Evolutionary conservation across 306 rosid genomes (phyloP).

Genomic region (Acacia crassicarpa): DNA sequence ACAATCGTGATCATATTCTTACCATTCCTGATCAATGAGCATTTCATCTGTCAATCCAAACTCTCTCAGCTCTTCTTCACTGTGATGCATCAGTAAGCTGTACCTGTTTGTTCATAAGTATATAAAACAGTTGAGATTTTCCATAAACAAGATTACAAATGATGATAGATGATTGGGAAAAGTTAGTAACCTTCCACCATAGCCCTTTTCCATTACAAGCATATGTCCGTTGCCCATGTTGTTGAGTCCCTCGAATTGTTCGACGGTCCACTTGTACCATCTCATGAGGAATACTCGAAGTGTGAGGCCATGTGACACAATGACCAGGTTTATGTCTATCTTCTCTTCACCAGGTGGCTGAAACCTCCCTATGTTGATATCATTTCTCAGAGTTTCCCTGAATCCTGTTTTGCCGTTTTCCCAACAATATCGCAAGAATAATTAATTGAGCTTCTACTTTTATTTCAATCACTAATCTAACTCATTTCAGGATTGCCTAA

Average conservation of each 20-base stretch:
- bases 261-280: conserved; percentile 92
- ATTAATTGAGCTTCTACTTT: neutral
- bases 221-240: conserved; percentile 66
- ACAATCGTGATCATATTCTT: neutral
- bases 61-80: conserved; percentile 60
- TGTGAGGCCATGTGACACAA: conserved; percentile 86
- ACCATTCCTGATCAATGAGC: conserved; percentile 86
- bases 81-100: conserved; percentile 65
- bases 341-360: conserved; percentile 72
- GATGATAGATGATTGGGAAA: neutral
- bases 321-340: conserved; percentile 66
- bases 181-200: conserved; percentile 73
- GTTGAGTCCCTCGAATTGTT: conserved; percentile 68
- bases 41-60: conserved; percentile 87
- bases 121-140: neutral
- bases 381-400: conserved; percentile 81
- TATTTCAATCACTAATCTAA: neutral
- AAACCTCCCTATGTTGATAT: conserved; percentile 75
- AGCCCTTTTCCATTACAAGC: conserved; percentile 81
- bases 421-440: neutral
- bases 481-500: conserved; percentile 6
- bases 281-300: conserved; percentile 89
- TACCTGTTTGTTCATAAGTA: conserved; percentile 44
- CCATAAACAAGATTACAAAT: neutral
- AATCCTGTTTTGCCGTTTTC: conserved; percentile 51